A percentile compares a stretch with the other conserved stretches of the same genome.
Conservation (phyloP, 768 basidiomycete genomes). For the Suillus alpinus region DNA sequence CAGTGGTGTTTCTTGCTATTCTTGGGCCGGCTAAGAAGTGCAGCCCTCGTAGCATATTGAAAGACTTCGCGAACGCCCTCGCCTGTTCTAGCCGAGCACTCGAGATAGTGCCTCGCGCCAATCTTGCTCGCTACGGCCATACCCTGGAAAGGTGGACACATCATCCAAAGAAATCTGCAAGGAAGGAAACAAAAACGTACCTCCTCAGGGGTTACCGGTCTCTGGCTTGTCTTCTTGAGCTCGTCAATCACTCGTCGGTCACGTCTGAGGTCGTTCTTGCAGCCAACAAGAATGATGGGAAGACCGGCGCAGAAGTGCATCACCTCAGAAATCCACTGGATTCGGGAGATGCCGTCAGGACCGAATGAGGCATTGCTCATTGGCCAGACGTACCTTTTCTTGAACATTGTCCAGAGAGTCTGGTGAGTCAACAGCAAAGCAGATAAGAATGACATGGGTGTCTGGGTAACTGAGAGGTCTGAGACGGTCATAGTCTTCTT, state of each 20-base stretch:
- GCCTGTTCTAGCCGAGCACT: constrained; percentile 94
- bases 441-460: constrained; percentile 99
- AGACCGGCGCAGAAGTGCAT: constrained; percentile 95
- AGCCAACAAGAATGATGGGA: constrained; percentile 96
- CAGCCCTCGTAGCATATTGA: constrained; percentile 94
- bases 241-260: constrained; percentile 93
- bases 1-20: constrained; percentile 41
- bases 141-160: constrained; percentile 51
- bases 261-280: constrained; percentile 97
- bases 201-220: constrained; percentile 93
- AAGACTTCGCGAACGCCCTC: constrained; percentile 98
- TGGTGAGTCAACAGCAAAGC: constrained; percentile 96
- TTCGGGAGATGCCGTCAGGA: constrained; percentile 9
- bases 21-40: constrained; percentile 64
- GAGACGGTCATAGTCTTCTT: constrained; percentile 99
- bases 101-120: constrained; percentile 92
- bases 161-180: constrained; percentile 3
- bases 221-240: constrained; percentile 89
- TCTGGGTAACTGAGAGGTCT: constrained; percentile 97
- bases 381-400: constrained; percentile 77
- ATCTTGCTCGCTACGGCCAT: constrained; percentile 96
- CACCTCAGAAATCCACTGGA: constrained; percentile 97
- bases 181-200: constrained; percentile 36
- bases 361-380: constrained; percentile 3
- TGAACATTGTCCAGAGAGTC: constrained; percentile 99